Conservation (phyloP, 1,139 yeast genomes). For the Pichia sp. region DNA sequence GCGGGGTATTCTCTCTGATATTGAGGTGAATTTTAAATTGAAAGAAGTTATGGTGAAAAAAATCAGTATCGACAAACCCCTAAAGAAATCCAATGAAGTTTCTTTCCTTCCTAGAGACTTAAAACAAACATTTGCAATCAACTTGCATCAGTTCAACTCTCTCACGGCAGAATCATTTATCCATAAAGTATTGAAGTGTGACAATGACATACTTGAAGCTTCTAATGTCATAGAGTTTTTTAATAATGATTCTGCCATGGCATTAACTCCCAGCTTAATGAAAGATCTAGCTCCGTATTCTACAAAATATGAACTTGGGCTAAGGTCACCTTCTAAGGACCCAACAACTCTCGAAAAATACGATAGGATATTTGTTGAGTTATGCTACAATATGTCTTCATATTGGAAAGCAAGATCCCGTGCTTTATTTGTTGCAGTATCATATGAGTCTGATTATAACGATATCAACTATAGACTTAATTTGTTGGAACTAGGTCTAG, state of each 20-base stretch:
- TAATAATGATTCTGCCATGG: constrained; percentile 60
- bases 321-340: constrained; percentile 44
- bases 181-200: constrained; percentile 54
- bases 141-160: constrained; percentile 53
- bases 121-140: constrained; percentile 74
- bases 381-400: constrained; percentile 67
- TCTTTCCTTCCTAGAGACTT: constrained; percentile 61
- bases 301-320: constrained; percentile 30
- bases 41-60: constrained; percentile 32
- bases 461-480: constrained; percentile 60
- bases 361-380: constrained; percentile 70
- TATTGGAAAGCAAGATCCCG: constrained; percentile 89
- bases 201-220: constrained; percentile 45
- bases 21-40: constrained; percentile 71
- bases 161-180: constrained; percentile 52
- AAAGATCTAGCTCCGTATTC: constrained; percentile 63
- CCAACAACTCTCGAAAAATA: constrained; percentile 65
- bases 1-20: constrained; percentile 70
- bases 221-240: constrained; percentile 66
- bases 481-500: constrained; percentile 60
- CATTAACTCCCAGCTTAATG: constrained; percentile 55
- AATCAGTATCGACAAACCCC: constrained; percentile 1
- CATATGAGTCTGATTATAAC: constrained; percentile 66
- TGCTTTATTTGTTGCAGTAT: constrained; percentile 58
- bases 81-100: constrained; percentile 31